Evolutionary conservation across 148 eudicot species (phyloP), one percentile per base, ranked within the genome.

Genomic region (Rheum nobile): DNA sequence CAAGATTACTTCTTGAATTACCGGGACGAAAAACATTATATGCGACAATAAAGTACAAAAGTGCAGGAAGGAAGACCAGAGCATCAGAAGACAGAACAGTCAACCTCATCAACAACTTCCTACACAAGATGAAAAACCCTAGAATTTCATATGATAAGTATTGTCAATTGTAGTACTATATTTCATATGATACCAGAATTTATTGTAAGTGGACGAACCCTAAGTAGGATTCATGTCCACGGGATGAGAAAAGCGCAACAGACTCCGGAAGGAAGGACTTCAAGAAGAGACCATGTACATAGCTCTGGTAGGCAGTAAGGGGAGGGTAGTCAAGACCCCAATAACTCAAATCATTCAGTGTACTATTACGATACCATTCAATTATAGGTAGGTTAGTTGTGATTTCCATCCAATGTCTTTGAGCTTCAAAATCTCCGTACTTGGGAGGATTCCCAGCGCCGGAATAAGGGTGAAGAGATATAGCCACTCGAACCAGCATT

Each of bases 251-350:
- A 50, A 94, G 91, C 39, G 87, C 72, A 73, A 91, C 93, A 44
- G 97, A 91, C 31, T 85, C 86, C 0, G 98, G 96, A 55, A 86
- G 87, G 71, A 94, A 84, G 19, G 46, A 82, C 78, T 82, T 84
- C 67, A 94, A 76, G 59, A 91, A 8, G 31, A 86, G 72, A 44
- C 97, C 98, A 81, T 94, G 98, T 68, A 91, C 43, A 57, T 88
- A 91, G 83, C 97, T 94, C 84, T 94, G 98, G 76, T 94, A 94
- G 9, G 91, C 98, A 39, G 98, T 94, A 29, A 91, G 89, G 55
- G 98, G 98, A 77, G 98, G 98, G 75, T 94, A 94, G 72, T 94
- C 97, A 73, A 94, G 98, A 59, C 98, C 98, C 98, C 97, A 94
- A 55, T 91, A 91, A 17, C 85, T 76, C 73, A 91, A 80, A 79